A percentile compares a stretch with the other conserved stretches of the same genome.
Conservation (phyloP, 2,329 filamentous ascomycete genomes). For the Exophiala alcalophila region DNA sequence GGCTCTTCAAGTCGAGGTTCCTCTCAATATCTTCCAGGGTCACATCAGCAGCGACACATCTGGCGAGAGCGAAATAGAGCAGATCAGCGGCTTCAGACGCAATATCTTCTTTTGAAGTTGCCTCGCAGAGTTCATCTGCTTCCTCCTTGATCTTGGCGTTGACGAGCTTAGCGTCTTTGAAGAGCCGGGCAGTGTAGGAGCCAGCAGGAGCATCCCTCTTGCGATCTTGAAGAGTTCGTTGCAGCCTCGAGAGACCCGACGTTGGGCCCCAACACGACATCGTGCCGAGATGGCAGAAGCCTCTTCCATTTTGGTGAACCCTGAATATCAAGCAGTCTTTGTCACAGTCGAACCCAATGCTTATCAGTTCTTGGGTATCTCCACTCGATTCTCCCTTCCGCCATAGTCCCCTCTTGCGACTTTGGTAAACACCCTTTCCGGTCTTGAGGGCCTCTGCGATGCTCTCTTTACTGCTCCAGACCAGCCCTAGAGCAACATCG, state of each 20-base stretch:
- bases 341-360: conserved; percentile 86
- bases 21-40: conserved; percentile 84
- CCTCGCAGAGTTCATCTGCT: conserved; percentile 89
- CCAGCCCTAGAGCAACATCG: conserved; percentile 78
- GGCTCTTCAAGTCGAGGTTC: conserved; percentile 88
- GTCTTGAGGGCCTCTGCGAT: conserved; percentile 81
- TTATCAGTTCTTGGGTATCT: conserved; percentile 84
- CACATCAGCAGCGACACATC: conserved; percentile 80
- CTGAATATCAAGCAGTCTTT: conserved; percentile 87
- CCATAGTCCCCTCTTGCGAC: conserved; percentile 91
- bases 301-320: conserved; percentile 80
- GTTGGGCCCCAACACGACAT: conserved; percentile 89
- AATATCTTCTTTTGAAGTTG: conserved; percentile 74
- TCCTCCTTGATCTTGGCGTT: conserved; percentile 98
- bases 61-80: conserved; percentile 92
- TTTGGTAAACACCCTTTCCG: conserved; percentile 86
- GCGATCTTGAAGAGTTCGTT: conserved; percentile 79
- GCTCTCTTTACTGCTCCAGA: conserved; percentile 92
- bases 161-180: conserved; percentile 84
- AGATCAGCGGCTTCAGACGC: conserved; percentile 94
- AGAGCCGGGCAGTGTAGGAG: conserved; percentile 90
- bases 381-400: conserved; percentile 94
- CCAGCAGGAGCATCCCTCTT: conserved; percentile 80
- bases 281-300: conserved; percentile 92
- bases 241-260: conserved; percentile 74